Base-by-base conservation (phyloP, 2,329 filamentous ascomycete species). In the Amauroascus verrucosus region DNA sequence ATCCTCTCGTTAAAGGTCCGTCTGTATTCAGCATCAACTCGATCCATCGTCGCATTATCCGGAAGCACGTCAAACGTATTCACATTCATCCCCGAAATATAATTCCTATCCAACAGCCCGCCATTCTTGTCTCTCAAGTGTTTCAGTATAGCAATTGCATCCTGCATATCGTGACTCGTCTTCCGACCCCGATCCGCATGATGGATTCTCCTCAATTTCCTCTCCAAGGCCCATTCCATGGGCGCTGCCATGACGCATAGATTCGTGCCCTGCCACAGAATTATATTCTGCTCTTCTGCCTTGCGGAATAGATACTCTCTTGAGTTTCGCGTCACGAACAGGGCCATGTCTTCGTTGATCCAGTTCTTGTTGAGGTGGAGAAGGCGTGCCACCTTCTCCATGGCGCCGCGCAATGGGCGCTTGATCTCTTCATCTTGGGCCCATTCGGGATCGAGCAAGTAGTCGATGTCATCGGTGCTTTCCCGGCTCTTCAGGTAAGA, bases 181-280 rank as follows among this genome's bases (percentile, higher is more conserved):
- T 65, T 66, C 2, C 59, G 48, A 13, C 59, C 58, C 6, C 59
- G 57, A 5, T 57, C 50, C 3, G 54, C 58, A 18, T 56, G 53
- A 51, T 66, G 60, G 41, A 68, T 64, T 33, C 66, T 55, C 37
- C 66, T 57, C 28, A 69, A 46, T 41, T 69, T 69, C n/a, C 64
- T 59, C 51, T 69, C 65, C 4, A 69, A 56, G 1, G 65, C 64
- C 66, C 66, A 68, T 49, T 69, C 62, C 16, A 68, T 56, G n/a
- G 66, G 65, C 4, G 60, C 64, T 2, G 66, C 66, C 13, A 67
- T 60, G 26, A 67, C 56, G 24, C 60, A 54, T 4, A 69, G 51
- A 41, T 65, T 55, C 4, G 58, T 52, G 1, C 65, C 66, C 13
- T 44, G 60, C 50, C 55, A 69, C 1, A 68, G 57, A 6, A 61